A percentile compares a stretch with the other conserved stretches of the same genome.
Conservation (phyloP, 352 stramenopile species). For the Globisporangium splendens region DNA sequence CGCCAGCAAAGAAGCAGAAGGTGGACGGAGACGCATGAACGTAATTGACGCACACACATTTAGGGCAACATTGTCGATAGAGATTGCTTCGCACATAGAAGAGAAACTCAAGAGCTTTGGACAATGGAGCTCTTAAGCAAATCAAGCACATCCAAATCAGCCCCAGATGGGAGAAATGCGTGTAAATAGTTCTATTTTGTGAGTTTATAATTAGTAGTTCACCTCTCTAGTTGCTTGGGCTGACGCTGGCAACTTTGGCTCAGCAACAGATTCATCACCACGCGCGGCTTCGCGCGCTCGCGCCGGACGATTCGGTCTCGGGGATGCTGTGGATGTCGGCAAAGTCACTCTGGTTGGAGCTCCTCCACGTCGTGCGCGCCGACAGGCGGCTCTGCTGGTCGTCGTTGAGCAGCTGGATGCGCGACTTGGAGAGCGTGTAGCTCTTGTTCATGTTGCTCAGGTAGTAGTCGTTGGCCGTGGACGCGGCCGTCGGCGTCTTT, state of each 20-base stretch:
- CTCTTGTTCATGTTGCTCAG: constrained; percentile 12
- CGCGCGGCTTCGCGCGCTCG: constrained; percentile 2
- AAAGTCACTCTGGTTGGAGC: constrained; percentile 16
- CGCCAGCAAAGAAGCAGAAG: constrained; percentile 17
- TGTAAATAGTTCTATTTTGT: no score
- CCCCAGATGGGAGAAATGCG: no score
- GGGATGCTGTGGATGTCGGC: constrained; percentile 18
- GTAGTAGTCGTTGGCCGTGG: constrained; percentile 18
- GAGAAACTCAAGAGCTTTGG: no score
- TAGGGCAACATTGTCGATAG: not conserved
- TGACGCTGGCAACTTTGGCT: no score
- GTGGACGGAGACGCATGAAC: not conserved
- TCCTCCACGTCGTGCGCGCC: constrained; percentile 17
- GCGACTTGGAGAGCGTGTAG: constrained; percentile 20
- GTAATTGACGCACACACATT: not conserved
- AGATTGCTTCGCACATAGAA: no score
- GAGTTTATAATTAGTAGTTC: no score
- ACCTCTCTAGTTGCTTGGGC: no score
- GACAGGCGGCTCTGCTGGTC: constrained; percentile 18
- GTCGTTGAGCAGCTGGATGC: constrained; percentile 19
- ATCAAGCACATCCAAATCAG: no score
- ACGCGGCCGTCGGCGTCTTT: not conserved
- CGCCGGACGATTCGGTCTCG: constrained; percentile 10
- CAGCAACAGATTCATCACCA: not conserved
- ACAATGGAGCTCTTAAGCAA: no score